These are phyloP conservation scores for Fusarium falciforme DNA, from an alignment of 2,329 filamentous ascomycete species.

Conservation along the genomic window DNA sequence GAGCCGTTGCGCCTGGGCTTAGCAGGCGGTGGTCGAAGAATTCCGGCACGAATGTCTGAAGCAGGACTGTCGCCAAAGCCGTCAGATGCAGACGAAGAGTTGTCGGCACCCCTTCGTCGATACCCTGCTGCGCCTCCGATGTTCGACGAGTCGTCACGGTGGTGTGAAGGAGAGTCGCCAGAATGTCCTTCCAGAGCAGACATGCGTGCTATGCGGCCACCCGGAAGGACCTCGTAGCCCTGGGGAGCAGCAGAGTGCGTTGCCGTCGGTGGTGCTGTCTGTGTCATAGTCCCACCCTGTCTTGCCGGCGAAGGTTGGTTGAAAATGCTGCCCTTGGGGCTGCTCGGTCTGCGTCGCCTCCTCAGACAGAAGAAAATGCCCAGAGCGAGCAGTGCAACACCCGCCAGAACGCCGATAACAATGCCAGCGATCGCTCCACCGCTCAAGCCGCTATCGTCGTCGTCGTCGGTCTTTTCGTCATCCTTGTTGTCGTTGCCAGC, in stretches of 20 bases:
- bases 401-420: slow-evolving; percentile 82
- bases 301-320: slow-evolving; percentile 88
- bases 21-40: slow-evolving; percentile 68
- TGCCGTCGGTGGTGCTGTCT: slow-evolving; percentile 42
- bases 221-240: slow-evolving; percentile 81
- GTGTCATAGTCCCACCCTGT: slow-evolving; percentile 57
- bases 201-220: slow-evolving; percentile 94
- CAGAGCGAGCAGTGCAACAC: slow-evolving; percentile 74
- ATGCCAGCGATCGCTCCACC: slow-evolving; percentile 93
- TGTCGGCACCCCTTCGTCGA: slow-evolving; percentile 60
- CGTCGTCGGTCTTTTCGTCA: slow-evolving; percentile 32
- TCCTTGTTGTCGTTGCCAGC: slow-evolving; percentile 27
- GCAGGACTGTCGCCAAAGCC: slow-evolving; percentile 77
- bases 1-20: slow-evolving; percentile 83
- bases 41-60: slow-evolving; percentile 69
- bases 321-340: slow-evolving; percentile 79
- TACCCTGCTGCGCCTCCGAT: slow-evolving; percentile 62
- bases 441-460: slow-evolving; percentile 63
- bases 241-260: slow-evolving; percentile 49
- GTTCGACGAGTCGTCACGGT: slow-evolving; percentile 53
- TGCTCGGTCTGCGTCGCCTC: slow-evolving; percentile 65
- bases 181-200: slow-evolving; percentile 86
- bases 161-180: slow-evolving; percentile 68
- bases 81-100: slow-evolving; percentile 80
- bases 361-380: slow-evolving; percentile 76